Evolutionary conservation across 2,329 filamentous ascomycete species (phyloP).

Genomic region (Venturiaceae sp.): DNA sequence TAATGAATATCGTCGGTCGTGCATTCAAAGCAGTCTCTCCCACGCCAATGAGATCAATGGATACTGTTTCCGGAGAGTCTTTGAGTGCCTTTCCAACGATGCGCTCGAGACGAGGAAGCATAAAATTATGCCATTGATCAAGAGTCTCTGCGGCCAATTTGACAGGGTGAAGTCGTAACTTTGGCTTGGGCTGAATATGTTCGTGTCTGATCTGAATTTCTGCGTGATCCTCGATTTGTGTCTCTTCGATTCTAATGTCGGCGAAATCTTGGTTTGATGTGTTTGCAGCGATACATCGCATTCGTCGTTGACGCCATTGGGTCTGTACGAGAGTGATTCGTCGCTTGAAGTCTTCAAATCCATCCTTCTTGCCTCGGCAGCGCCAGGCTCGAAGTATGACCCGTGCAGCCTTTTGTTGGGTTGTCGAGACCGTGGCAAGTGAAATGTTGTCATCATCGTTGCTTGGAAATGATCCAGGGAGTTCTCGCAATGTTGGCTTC

Average conservation of each 20-base stretch:
- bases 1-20: slow-evolving; percentile 64
- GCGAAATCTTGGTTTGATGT: not conserved
- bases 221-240: slow-evolving; percentile 14
- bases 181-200: slow-evolving; percentile 19
- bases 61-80: slow-evolving; percentile 66
- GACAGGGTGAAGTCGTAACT: slow-evolving; percentile 29
- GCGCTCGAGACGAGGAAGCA: slow-evolving; percentile 65
- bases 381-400: slow-evolving; percentile 26
- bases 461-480: not conserved
- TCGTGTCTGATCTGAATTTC: slow-evolving; percentile 24
- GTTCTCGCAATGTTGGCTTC: not conserved
- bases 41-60: slow-evolving; percentile 67
- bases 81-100: slow-evolving; percentile 62
- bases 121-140: slow-evolving; percentile 59
- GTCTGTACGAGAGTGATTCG: slow-evolving; percentile 28
- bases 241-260: not conserved
- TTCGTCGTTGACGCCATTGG: slow-evolving; percentile 18
- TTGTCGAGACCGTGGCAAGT: slow-evolving; percentile 13
- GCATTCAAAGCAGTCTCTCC: slow-evolving; percentile 58
- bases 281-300: not conserved
- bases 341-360: slow-evolving; percentile 26
- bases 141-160: slow-evolving; percentile 53
- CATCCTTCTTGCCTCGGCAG: slow-evolving; percentile 16
- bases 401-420: slow-evolving; percentile 17
- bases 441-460: slow-evolving; percentile 4